Conservation (phyloP, 495 filamentous ascomycete species). For the Penicillium cinerascens region DNA sequence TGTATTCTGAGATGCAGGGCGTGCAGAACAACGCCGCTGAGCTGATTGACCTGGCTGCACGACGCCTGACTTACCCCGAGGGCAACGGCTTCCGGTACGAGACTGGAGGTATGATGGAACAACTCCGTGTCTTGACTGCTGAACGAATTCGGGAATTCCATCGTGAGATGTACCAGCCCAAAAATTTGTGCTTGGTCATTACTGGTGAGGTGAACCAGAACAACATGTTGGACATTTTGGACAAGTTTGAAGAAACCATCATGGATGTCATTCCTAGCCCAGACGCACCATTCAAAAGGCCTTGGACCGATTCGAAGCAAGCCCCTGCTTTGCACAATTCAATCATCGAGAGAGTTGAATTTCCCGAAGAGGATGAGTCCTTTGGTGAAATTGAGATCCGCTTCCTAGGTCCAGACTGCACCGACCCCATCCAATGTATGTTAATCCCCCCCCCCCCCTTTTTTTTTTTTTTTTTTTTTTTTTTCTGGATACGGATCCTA, state of each 20-base stretch:
- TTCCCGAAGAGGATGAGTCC: conserved; percentile 95
- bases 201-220: conserved; percentile 85
- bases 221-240: conserved; percentile 73
- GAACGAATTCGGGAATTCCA: conserved; percentile 92
- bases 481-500: conserved; percentile 9
- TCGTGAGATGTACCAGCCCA: conserved; percentile 96
- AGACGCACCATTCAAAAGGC: conserved; percentile 73
- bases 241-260: conserved; percentile 85
- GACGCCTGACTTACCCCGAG: conserved; percentile 79
- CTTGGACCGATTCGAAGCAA: conserved; percentile 85
- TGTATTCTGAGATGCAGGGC: conserved; percentile 99
- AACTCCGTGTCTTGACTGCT: conserved; percentile 76
- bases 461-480: too few species aligned
- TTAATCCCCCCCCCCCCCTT: too few species aligned
- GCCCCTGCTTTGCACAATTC: conserved; percentile 67
- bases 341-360: conserved; percentile 72
- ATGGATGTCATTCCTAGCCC: conserved; percentile 72
- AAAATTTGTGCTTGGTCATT: conserved; percentile 86
- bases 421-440: conserved; percentile 55
- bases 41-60: conserved; percentile 77
- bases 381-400: conserved; percentile 78
- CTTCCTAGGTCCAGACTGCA: conserved; percentile 80
- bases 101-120: conserved; percentile 95
- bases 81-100: conserved; percentile 92
- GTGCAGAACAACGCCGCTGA: conserved; percentile 78